phyloP scores from a whole-genome alignment of 2,329 filamentous ascomycete species.

The Neurospora sp. region DNA sequence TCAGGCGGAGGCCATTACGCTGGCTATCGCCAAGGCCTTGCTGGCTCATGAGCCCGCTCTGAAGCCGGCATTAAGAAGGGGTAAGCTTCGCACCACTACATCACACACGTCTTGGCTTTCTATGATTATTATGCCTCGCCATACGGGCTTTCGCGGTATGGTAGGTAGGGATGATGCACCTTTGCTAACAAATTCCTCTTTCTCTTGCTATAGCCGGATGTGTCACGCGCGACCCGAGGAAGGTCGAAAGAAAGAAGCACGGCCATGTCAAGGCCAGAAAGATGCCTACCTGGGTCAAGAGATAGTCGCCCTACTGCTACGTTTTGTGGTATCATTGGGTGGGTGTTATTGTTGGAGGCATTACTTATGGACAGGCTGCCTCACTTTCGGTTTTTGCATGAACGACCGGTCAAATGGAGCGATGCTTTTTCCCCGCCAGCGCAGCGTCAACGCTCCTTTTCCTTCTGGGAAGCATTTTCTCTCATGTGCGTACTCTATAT shows the following conservation, averaged over 20 bases:
- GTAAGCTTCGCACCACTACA: slow-evolving; percentile 42
- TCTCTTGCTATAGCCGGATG: slow-evolving; percentile 60
- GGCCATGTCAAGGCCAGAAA: slow-evolving; percentile 95
- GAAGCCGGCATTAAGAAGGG: slow-evolving; percentile 78
- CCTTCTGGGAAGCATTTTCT: neutral
- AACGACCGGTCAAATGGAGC: neutral
- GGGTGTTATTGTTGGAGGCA: neutral
- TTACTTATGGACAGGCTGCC: neutral
- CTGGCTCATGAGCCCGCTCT: slow-evolving; percentile 84
- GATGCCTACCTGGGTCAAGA: slow-evolving; percentile 96
- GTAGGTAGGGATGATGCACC: slow-evolving; percentile 7
- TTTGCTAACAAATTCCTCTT: slow-evolving; percentile 32
- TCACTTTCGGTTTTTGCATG: neutral
- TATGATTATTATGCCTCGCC: neutral
- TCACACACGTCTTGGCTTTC: neutral
- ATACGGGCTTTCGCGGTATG: neutral
- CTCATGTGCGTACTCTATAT: neutral
- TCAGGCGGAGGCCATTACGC: slow-evolving; percentile 86
- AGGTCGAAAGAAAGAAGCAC: slow-evolving; percentile 96
- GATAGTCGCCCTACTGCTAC: slow-evolving; percentile 29
- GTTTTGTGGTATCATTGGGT: neutral
- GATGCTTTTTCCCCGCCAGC: neutral
- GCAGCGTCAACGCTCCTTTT: neutral
- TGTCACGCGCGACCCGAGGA: slow-evolving; percentile 81
- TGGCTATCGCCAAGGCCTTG: slow-evolving; percentile 82